Percentiles rank a stretch among this genome's conserved stretches.
Evolutionary conservation across 306 rosid species (phyloP).

Genomic region (Cucurbita pepo): DNA sequence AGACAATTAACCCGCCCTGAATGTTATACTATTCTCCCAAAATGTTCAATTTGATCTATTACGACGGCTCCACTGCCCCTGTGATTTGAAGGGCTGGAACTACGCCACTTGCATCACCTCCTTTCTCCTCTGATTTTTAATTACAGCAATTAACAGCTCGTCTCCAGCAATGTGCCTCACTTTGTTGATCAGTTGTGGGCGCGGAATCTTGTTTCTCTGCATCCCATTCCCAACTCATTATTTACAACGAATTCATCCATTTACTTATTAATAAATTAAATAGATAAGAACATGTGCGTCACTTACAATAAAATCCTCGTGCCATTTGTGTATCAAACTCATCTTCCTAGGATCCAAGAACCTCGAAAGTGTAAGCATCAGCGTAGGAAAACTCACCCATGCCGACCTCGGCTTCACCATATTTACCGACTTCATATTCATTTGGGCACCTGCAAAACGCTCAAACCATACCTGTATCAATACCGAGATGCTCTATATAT

Average conservation of each 20-base stretch:
- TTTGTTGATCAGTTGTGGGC: slow-evolving; percentile 11
- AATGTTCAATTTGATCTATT: neutral
- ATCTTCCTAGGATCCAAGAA: slow-evolving; percentile 18
- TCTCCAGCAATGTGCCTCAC: slow-evolving; percentile 21
- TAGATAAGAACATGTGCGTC: neutral
- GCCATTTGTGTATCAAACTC: slow-evolving; percentile 13
- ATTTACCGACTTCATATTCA: slow-evolving; percentile 5
- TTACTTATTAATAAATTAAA: too few species aligned
- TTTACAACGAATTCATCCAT: neutral
- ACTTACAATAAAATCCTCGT: slow-evolving; percentile 26
- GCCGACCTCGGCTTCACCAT: slow-evolving; percentile 1
- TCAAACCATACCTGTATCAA: neutral
- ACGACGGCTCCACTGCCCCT: neutral
- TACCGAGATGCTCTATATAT: too few species aligned
- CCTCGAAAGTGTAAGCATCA: slow-evolving; percentile 22
- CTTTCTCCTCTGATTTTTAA: neutral
- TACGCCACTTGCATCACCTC: neutral
- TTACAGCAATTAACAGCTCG: neutral
- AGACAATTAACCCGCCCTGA: too few species aligned
- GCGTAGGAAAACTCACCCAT: slow-evolving; percentile 19
- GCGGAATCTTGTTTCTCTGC: slow-evolving; percentile 22
- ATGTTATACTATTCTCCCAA: too few species aligned
- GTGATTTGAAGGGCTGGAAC: neutral
- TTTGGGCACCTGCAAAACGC: slow-evolving; percentile 16
- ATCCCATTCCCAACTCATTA: neutral